Percentiles rank a stretch among this genome's conserved stretches.
Conservation (phyloP, 2,329 filamentous ascomycete genomes). For the Fusarium sororula region DNA sequence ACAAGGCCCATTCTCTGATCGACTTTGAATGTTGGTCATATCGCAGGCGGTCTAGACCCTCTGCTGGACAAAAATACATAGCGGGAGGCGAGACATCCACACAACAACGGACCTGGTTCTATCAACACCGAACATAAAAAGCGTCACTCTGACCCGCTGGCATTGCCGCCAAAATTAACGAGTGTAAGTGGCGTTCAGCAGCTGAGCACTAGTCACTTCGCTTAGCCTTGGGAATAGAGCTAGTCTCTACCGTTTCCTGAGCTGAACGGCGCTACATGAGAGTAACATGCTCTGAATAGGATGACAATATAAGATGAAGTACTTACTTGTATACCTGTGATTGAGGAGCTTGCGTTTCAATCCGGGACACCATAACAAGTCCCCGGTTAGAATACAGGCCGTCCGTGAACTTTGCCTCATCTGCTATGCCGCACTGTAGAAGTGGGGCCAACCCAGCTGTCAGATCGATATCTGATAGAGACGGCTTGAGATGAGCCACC, state of each 20-base stretch:
- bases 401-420: no score
- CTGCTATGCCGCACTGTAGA: accelerated
- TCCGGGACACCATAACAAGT: accelerated
- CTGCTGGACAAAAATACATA: background rate
- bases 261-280: background rate
- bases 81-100: accelerated
- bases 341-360: background rate
- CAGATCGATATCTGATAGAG: background rate
- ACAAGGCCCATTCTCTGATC: background rate
- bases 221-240: background rate
- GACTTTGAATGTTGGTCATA: background rate
- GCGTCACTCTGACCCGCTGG: accelerated
- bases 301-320: background rate
- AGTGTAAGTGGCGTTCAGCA: background rate
- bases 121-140: no score
- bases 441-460: no score
- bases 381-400: accelerated
- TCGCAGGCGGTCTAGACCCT: accelerated
- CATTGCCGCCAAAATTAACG: accelerated
- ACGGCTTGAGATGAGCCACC: background rate
- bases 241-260: background rate
- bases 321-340: background rate
- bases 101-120: accelerated
- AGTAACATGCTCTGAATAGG: background rate
- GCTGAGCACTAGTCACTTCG: background rate